A percentile compares a stretch with the other conserved stretches of the same genome.
Evolutionary conservation across 306 rosid genomes (phyloP).

Genomic region (Astragalus glycyphyllos): DNA sequence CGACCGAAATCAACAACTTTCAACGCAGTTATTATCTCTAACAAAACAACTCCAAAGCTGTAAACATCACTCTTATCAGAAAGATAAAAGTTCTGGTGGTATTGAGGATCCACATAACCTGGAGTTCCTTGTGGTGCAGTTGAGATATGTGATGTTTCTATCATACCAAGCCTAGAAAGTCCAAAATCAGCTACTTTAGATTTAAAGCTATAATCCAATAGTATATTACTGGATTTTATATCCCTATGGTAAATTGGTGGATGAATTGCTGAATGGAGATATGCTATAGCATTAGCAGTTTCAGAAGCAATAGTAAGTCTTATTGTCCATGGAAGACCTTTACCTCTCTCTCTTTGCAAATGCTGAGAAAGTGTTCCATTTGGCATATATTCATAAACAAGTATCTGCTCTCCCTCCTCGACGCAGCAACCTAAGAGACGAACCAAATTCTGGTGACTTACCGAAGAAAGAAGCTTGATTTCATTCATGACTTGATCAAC

Average conservation of each 20-base stretch:
- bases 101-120: slow-evolving; percentile 96
- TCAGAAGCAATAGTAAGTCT: slow-evolving; percentile 88
- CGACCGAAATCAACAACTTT: slow-evolving; percentile 93
- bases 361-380: slow-evolving; percentile 90
- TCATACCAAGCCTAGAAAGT: slow-evolving; percentile 92
- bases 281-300: slow-evolving; percentile 88
- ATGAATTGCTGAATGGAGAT: slow-evolving; percentile 83
- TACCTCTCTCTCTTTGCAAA: slow-evolving; percentile 74
- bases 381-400: slow-evolving; percentile 90
- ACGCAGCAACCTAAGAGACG: slow-evolving; percentile 96
- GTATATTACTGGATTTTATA: slow-evolving; percentile 91
- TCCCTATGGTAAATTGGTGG: slow-evolving; percentile 98
- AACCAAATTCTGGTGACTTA: slow-evolving; percentile 92
- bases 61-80: slow-evolving; percentile 97
- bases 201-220: slow-evolving; percentile 76
- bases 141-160: slow-evolving; percentile 84
- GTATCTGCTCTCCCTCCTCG: slow-evolving; percentile 90
- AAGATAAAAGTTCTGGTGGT: slow-evolving; percentile 95
- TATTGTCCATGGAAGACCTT: slow-evolving; percentile 87
- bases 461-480: slow-evolving; percentile 91
- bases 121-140: slow-evolving; percentile 99
- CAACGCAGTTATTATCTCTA: slow-evolving; percentile 91
- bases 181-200: slow-evolving; percentile 99
- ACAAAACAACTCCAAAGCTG: slow-evolving; percentile 91
- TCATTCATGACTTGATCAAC: slow-evolving; percentile 95